Evolutionary conservation across 2,329 filamentous ascomycete species (phyloP).

Genomic region (Alternaria sp.): DNA sequence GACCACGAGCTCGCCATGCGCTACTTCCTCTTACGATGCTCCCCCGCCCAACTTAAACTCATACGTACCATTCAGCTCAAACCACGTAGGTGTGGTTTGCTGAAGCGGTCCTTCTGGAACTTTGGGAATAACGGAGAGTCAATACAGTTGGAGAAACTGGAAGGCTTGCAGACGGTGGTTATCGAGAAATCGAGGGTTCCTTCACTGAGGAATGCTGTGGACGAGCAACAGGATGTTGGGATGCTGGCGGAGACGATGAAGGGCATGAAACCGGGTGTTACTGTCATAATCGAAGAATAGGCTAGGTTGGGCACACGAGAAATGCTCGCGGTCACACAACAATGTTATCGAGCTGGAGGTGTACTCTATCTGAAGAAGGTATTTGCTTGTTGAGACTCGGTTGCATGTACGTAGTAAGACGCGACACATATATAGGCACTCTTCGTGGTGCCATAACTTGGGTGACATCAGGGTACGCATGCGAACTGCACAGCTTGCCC

Average conservation of each 20-base stretch:
- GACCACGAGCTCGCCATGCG: background rate
- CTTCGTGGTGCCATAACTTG: background rate
- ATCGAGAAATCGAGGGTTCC: background rate
- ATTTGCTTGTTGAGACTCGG: background rate
- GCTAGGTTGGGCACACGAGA: background rate
- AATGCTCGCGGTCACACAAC: background rate
- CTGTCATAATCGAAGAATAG: background rate
- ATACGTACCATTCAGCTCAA: background rate
- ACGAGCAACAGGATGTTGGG: background rate
- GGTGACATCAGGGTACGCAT: background rate
- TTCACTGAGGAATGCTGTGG: too few species aligned
- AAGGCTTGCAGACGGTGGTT: background rate
- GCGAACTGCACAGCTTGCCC: background rate
- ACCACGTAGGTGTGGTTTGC: background rate
- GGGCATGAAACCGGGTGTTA: fast-evolving
- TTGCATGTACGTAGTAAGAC: background rate
- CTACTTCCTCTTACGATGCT: background rate
- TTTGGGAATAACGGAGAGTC: background rate
- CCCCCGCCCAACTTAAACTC: background rate
- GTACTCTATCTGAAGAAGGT: background rate
- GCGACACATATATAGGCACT: background rate
- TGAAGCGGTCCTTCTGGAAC: background rate
- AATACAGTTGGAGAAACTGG: background rate
- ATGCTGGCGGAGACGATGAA: background rate
- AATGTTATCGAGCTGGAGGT: background rate